Base-by-base conservation (phyloP, 2,329 filamentous ascomycete genomes). In the Colletotrichum graminicola region DNA sequence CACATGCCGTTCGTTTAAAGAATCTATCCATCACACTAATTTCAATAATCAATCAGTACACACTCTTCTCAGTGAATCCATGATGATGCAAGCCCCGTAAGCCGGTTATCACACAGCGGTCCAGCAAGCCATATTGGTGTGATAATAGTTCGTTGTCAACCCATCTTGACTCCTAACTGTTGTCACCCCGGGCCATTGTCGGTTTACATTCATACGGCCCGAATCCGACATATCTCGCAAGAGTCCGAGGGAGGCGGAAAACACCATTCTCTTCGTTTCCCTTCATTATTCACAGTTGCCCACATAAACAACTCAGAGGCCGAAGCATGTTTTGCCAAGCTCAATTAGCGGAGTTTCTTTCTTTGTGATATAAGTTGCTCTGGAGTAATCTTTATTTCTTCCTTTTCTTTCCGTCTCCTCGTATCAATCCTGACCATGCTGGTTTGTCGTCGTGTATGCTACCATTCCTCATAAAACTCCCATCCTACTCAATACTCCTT, bases 391-490 rank as follows among this genome's bases (percentile, higher is more conserved):
- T 26, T 51, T 26, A 7, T 39, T 23, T 45, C 16, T 29, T 32
- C 39, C 43, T 49, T 61, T 61, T 59, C 56, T 32, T 12, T 32
- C 39, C 32, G 39, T 59, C n/a, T 21, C 29, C 16, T 45, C 32
- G 14, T 49, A 23, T 39, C 45, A 51, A 23, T 51, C 43, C 59
- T 49, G n/a, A 8, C 32, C 43, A 51, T 18, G 18, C 14, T 49
- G 21, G 16, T 62, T 21, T 56, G 54, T 36, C 29, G 7, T 61
- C 45, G 32, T 62, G 47, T 49, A 62, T 62, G 59, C 32, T 62
- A n/a, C 32, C 45, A 49, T 62, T 54, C 18, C 2, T 54, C 47
- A 26, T 63, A 21, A 56, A 49, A 32, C 66, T 66, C 66, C 66
- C 62, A 43, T 21, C 7, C n/a, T 45, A 23, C 23, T 7, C 21